Conservation (phyloP, 441 rosid genomes). For the Metrosideros polymorpha region DNA sequence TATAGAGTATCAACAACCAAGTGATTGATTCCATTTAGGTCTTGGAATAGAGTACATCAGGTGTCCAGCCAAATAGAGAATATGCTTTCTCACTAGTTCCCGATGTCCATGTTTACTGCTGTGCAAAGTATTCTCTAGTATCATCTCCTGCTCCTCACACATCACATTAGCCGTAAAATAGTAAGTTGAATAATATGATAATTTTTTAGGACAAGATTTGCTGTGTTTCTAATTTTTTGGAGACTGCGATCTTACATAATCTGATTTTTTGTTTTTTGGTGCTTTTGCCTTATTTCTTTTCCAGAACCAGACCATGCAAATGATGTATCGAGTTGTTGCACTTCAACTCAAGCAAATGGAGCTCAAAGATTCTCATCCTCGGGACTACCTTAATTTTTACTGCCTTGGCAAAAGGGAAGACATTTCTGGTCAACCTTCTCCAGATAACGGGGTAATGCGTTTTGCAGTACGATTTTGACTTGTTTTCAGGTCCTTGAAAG, state of each 20-base stretch:
- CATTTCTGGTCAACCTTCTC: constrained; percentile 15
- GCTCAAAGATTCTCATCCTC: constrained; percentile 51
- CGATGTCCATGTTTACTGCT: not conserved
- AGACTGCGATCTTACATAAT: not conserved
- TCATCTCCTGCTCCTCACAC: not conserved
- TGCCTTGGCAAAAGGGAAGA: constrained; percentile 79
- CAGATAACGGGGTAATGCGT: constrained; percentile 35
- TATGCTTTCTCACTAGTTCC: not conserved
- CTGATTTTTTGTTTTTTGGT: too few relatives aligned
- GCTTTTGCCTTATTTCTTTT: constrained; percentile 3
- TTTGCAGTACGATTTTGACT: not conserved
- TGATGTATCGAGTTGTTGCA: constrained; percentile 70
- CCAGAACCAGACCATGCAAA: constrained; percentile 92
- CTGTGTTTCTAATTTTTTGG: not conserved
- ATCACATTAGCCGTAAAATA: not conserved
- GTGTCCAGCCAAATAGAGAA: not conserved
- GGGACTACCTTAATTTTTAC: constrained; percentile 83
- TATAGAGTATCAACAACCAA: not conserved
- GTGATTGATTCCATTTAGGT: not conserved
- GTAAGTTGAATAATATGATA: not conserved
- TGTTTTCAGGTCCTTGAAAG: not conserved
- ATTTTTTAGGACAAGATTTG: not conserved
- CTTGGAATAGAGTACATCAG: too few relatives aligned
- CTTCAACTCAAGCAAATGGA: constrained; percentile 37
- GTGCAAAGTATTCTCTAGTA: not conserved